These are phyloP conservation scores for Epichloe sibirici DNA, from an alignment of 2,329 filamentous ascomycete genomes.

Conservation along the genomic window DNA sequence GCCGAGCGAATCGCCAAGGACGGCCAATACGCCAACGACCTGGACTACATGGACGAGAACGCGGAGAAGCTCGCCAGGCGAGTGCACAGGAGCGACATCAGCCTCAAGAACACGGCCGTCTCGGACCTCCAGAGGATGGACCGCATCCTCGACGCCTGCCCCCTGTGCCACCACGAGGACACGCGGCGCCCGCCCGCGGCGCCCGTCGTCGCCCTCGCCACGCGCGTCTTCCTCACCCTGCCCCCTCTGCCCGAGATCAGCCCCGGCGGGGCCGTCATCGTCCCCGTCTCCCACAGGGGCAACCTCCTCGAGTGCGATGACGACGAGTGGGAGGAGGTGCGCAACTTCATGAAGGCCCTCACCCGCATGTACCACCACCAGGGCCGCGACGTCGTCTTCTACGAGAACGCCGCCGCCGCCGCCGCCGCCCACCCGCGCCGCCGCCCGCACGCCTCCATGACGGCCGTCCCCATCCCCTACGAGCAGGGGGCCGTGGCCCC, in stretches of 20 bases:
- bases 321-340: constrained; percentile 97
- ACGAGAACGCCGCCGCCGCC: constrained; percentile 77
- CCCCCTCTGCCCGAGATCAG: constrained; percentile 81
- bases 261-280: constrained; percentile 74
- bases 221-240: constrained; percentile 76
- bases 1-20: constrained; percentile 94
- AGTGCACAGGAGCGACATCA: constrained; percentile 77
- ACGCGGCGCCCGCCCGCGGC: constrained; percentile 60
- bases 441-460: constrained; percentile 73
- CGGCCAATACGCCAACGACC: constrained; percentile 75
- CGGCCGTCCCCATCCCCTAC: constrained; percentile 78
- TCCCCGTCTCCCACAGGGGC: constrained; percentile 71
- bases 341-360: constrained; percentile 97
- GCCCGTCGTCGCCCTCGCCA: constrained; percentile 75
- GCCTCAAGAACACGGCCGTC: constrained; percentile 79
- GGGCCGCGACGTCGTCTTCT: constrained; percentile 87
- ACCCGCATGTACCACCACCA: constrained; percentile 91
- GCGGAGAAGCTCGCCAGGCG: constrained; percentile 77
- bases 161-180: constrained; percentile 88
- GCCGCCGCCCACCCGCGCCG: constrained; percentile 65
- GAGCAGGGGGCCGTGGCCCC: constrained; percentile 84
- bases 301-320: constrained; percentile 98
- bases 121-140: constrained; percentile 84
- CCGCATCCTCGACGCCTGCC: constrained; percentile 72
- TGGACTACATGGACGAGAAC: constrained; percentile 97